These are phyloP conservation scores for Debaryomycetaceae sp. DNA, from an alignment of 1,139 yeast species.

Conservation along the genomic window DNA sequence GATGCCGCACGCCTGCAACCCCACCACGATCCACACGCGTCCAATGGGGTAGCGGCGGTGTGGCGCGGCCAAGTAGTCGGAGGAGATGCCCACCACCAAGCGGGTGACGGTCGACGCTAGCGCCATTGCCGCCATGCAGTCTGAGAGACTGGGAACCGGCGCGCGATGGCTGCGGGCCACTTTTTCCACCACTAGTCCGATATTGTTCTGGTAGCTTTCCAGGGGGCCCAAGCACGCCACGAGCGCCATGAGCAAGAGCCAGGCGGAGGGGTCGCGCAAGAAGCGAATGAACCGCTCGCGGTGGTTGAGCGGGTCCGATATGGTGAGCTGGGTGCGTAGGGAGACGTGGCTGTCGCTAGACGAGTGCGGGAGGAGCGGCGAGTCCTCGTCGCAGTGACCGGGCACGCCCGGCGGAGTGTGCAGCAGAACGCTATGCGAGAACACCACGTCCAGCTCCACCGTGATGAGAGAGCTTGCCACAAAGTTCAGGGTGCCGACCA, in stretches of 20 bases:
- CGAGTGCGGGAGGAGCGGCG: conserved; percentile 13
- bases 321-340: conserved; percentile 15
- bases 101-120: conserved; percentile 35
- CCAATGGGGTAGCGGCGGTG: conserved; percentile 17
- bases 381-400: conserved; percentile 13
- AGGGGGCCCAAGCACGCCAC: conserved; percentile 72
- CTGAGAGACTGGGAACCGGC: conserved; percentile 32
- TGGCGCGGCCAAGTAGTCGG: conserved; percentile 40
- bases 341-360: conserved; percentile 4
- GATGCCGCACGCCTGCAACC: conserved; percentile 30
- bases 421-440: conserved; percentile 7
- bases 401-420: too few relatives aligned
- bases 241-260: conserved; percentile 52
- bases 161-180: background rate
- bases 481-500: conserved; percentile 50
- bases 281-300: conserved; percentile 38
- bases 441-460: conserved; percentile 44
- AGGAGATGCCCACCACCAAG: conserved; percentile 50
- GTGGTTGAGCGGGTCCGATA: conserved; percentile 37
- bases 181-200: conserved; percentile 51
- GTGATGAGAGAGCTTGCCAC: conserved; percentile 52
- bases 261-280: conserved; percentile 52
- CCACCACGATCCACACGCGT: conserved; percentile 34
- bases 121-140: conserved; percentile 31
- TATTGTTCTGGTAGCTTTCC: conserved; percentile 78